Percentiles rank a stretch among this genome's conserved stretches.
Evolutionary conservation across 495 filamentous ascomycete genomes (phyloP).

Genomic region (Aspergillus kassunensis): DNA sequence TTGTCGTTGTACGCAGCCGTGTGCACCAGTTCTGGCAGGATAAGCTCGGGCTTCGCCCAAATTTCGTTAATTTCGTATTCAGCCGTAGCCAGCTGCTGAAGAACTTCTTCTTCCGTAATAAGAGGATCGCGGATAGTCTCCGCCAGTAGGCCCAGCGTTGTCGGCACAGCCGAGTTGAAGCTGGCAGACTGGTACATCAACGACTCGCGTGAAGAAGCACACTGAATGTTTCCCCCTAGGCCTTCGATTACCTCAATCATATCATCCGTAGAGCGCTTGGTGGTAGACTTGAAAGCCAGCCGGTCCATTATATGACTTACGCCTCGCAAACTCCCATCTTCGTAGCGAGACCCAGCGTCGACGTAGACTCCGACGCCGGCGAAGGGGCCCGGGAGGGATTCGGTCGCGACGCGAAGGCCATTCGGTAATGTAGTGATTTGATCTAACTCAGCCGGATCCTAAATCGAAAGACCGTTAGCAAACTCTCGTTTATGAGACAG

Average conservation of each 20-base stretch:
- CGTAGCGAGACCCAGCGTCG: constrained; percentile 93
- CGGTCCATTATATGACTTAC: constrained; percentile 96
- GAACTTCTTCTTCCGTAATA: constrained; percentile 87
- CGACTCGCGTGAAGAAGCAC: constrained; percentile 88
- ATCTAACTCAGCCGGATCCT: constrained; percentile 90
- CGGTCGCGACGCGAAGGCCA: constrained; percentile 90
- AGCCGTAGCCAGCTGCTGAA: constrained; percentile 81
- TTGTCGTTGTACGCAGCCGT: constrained; percentile 93
- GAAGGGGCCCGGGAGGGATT: constrained; percentile 93
- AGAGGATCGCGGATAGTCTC: constrained; percentile 89
- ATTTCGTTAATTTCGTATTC: constrained; percentile 97
- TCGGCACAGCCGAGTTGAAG: constrained; percentile 89
- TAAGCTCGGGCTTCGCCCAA: constrained; percentile 95
- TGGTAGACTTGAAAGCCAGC: constrained; percentile 93
- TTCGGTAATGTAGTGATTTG: constrained; percentile 86
- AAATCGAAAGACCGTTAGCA: neutral
- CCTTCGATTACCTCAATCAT: constrained; percentile 84
- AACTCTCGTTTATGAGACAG: neutral
- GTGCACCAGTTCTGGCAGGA: constrained; percentile 91
- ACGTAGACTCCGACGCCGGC: constrained; percentile 94
- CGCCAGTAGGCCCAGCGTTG: constrained; percentile 78
- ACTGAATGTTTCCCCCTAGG: constrained; percentile 92
- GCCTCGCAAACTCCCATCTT: constrained; percentile 77
- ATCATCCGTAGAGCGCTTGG: constrained; percentile 65
- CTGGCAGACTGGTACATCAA: constrained; percentile 99